Conservation (phyloP, 805 yeast genomes). For the Barnettozyma californica region DNA sequence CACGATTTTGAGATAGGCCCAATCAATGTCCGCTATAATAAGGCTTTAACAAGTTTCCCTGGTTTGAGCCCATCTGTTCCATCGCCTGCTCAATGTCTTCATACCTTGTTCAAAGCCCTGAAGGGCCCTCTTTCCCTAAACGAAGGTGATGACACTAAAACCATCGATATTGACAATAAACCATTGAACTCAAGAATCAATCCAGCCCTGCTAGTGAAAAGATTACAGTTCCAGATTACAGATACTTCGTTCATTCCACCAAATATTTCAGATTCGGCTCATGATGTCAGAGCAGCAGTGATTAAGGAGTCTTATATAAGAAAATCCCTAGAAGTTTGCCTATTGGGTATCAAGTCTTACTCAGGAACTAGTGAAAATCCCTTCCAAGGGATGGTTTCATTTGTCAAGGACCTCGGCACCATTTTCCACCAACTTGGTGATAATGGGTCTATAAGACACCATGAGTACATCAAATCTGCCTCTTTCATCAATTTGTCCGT, state of each 20-base stretch:
- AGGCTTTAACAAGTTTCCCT: constrained; percentile 27
- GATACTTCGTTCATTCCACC: constrained; percentile 44
- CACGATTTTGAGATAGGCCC: constrained; percentile 40
- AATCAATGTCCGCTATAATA: constrained; percentile 47
- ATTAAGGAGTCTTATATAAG: constrained; percentile 47
- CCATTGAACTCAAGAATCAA: constrained; percentile 54
- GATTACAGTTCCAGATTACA: constrained; percentile 38
- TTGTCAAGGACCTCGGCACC: constrained; percentile 22
- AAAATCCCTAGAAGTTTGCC: constrained; percentile 48
- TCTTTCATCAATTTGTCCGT: constrained; percentile 43
- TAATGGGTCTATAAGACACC: constrained; percentile 21
- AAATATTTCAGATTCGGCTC: constrained; percentile 29
- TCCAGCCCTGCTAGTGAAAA: constrained; percentile 43
- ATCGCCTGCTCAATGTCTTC: constrained; percentile 50
- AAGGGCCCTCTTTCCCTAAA: constrained; percentile 56
- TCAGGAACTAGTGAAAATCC: constrained; percentile 24
- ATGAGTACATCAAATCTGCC: constrained; percentile 24
- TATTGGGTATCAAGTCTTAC: constrained; percentile 34
- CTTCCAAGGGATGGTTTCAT: constrained; percentile 24
- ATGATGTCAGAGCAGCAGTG: constrained; percentile 28
- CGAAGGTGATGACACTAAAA: constrained; percentile 42
- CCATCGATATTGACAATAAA: constrained; percentile 48
- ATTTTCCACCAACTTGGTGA: constrained; percentile 31
- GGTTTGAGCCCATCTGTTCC: constrained; percentile 36
- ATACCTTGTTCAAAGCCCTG: constrained; percentile 56